Conservation (phyloP, 1,284 basidiomycete genomes). For the Moniliophthora roreri region DNA sequence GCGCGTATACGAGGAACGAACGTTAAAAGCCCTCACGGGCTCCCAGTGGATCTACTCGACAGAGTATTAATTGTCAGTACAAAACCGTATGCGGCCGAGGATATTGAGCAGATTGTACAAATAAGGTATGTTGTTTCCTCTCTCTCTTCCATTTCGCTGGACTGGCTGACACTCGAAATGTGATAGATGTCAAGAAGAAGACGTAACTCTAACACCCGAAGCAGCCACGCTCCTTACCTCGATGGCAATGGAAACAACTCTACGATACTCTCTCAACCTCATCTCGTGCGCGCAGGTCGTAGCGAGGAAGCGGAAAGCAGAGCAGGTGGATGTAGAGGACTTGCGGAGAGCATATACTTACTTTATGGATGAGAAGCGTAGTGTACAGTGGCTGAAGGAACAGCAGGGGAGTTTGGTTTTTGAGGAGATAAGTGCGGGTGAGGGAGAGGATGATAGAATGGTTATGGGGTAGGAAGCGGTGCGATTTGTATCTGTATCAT, state of each 20-base stretch:
- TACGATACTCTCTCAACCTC: conserved; percentile 89
- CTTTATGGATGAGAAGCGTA: conserved; percentile 95
- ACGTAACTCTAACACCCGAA: conserved; percentile 80
- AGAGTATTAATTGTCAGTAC: conserved; percentile 96
- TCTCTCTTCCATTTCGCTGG: conserved; percentile 8
- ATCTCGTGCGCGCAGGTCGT: conserved; percentile 89
- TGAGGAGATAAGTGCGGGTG: conserved; percentile 54
- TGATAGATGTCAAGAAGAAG: conserved; percentile 89
- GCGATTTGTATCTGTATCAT: too few relatives aligned
- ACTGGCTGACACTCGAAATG: too few relatives aligned
- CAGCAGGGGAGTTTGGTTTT: conserved; percentile 74
- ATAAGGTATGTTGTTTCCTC: conserved; percentile 63
- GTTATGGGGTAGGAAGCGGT: too few relatives aligned
- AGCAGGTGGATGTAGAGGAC: conserved; percentile 81
- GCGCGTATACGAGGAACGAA: conserved; percentile 94
- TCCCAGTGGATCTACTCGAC: conserved; percentile 94
- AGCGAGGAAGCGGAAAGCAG: conserved; percentile 77
- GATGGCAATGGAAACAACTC: conserved; percentile 85
- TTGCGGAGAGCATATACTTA: conserved; percentile 83
- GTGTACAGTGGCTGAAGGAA: conserved; percentile 92
- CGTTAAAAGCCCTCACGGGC: conserved; percentile 91
- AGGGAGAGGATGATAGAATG: conserved; percentile 27
- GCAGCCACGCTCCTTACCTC: conserved; percentile 79
- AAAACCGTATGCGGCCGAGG: conserved; percentile 82
- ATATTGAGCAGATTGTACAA: conserved; percentile 89